A percentile compares a stretch with the other conserved stretches of the same genome.
phyloP scores from a whole-genome alignment of 805 yeast species.

The Candida loeiensis region DNA sequence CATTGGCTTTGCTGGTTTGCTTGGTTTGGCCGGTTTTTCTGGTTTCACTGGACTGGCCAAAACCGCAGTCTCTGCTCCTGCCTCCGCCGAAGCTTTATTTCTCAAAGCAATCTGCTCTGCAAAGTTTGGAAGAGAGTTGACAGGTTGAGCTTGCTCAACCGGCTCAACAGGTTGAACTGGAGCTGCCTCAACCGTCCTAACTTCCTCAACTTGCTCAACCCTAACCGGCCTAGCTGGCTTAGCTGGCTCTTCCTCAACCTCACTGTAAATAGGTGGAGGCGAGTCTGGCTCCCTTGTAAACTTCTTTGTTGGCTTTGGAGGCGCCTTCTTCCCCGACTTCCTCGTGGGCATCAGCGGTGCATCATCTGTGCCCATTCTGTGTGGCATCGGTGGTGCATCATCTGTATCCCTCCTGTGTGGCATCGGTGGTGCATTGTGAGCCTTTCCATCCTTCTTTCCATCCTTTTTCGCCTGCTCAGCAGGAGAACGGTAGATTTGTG shows the following conservation, averaged over 20 bases:
- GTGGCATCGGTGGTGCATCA: not conserved
- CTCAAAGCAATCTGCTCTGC: slow-evolving; percentile 25
- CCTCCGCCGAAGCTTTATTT: slow-evolving; percentile 1
- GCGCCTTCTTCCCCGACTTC: slow-evolving; percentile 22
- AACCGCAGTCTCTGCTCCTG: not conserved
- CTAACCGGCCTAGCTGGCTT: too few relatives aligned
- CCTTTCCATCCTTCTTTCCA: not conserved
- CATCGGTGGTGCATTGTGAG: not conserved
- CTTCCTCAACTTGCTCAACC: too few relatives aligned
- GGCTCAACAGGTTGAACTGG: too few relatives aligned
- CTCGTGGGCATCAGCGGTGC: not conserved
- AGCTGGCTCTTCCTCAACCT: not conserved
- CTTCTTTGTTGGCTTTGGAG: slow-evolving; percentile 43
- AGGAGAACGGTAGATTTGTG: slow-evolving; percentile 11
- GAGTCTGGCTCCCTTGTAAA: slow-evolving; percentile 10
- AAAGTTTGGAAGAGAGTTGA: slow-evolving; percentile 24
- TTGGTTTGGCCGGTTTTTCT: slow-evolving; percentile 15
- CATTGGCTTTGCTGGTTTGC: slow-evolving; percentile 13
- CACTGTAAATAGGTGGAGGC: not conserved
- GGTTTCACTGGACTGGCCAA: slow-evolving; percentile 16
- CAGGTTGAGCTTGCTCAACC: too few relatives aligned
- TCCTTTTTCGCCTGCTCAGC: not conserved
- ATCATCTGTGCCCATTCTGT: not conserved
- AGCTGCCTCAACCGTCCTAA: too few relatives aligned
- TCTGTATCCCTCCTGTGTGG: not conserved